phyloP scores from a whole-genome alignment of 306 rosid species.

The Trifolium pratense region DNA sequence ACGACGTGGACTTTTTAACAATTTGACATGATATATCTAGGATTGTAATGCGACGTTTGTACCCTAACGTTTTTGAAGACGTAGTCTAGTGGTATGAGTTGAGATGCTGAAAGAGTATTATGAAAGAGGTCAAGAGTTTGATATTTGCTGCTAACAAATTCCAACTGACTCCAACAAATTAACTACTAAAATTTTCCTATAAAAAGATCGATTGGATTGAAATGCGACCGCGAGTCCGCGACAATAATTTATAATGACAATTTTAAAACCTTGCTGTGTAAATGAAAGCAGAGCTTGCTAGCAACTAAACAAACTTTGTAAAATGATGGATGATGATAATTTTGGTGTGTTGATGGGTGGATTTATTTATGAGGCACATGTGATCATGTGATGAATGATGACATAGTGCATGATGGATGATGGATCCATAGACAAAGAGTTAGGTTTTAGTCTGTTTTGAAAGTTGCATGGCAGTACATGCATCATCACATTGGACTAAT shows the following conservation, averaged over 20 bases:
- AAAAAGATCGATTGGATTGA: too few relatives aligned
- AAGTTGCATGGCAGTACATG: slow-evolving; percentile 5
- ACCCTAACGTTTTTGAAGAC: too few relatives aligned
- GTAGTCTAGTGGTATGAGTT: too few relatives aligned
- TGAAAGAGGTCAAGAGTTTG: too few relatives aligned
- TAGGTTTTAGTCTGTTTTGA: slow-evolving; percentile 9
- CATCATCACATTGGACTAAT: not conserved
- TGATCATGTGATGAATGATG: not conserved
- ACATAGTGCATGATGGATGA: slow-evolving; percentile 1
- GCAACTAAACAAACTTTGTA: not conserved
- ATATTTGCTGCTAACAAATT: too few relatives aligned
- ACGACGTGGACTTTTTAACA: too few relatives aligned
- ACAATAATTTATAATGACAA: not conserved
- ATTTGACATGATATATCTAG: not conserved
- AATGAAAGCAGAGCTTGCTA: not conserved
- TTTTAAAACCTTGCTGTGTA: not conserved
- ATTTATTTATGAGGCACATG: slow-evolving; percentile 20
- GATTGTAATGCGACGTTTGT: not conserved
- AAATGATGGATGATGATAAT: not conserved
- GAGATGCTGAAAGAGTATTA: too few relatives aligned
- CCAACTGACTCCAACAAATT: too few relatives aligned
- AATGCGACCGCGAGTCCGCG: too few relatives aligned
- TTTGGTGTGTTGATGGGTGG: not conserved
- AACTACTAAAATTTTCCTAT: too few relatives aligned
- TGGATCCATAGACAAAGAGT: slow-evolving; percentile 14